Percentiles rank a stretch among this genome's conserved stretches.
phyloP scores from a whole-genome alignment of 2,329 filamentous ascomycete species.

The Talaromyces sp. region DNA sequence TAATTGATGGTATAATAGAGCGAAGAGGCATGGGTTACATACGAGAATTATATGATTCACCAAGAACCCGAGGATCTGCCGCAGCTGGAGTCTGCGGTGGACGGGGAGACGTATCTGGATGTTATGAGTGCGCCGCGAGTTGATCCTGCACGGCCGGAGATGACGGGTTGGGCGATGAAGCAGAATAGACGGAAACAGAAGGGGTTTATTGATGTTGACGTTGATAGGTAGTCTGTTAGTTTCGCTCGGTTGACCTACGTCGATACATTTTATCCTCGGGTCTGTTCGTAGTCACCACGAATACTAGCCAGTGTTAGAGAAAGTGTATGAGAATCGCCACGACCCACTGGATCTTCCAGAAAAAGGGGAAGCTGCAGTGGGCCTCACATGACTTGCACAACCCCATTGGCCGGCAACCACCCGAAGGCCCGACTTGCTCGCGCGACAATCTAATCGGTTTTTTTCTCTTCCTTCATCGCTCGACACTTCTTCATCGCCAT shows the following conservation, averaged over 20 bases:
- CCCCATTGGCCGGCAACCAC: neutral
- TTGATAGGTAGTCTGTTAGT: neutral
- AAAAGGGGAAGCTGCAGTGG: neutral
- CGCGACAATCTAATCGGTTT: conserved; percentile 9
- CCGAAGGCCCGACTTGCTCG: neutral
- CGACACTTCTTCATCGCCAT: neutral
- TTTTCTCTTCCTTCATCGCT: neutral
- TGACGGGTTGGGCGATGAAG: conserved; percentile 48
- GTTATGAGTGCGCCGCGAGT: conserved; percentile 58
- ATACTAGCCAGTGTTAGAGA: too few species aligned
- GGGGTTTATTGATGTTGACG: conserved; percentile 18
- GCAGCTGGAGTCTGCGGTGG: conserved; percentile 55
- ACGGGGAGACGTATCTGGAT: conserved; percentile 62
- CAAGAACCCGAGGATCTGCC: conserved; percentile 45
- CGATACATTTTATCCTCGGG: too few species aligned
- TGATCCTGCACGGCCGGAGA: conserved; percentile 44
- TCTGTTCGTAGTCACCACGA: too few species aligned
- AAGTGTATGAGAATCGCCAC: neutral
- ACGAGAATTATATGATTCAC: conserved; percentile 68
- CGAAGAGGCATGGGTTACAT: conserved; percentile 71
- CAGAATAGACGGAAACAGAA: conserved; percentile 41
- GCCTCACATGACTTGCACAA: neutral
- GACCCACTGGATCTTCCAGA: neutral
- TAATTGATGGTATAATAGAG: conserved; percentile 40
- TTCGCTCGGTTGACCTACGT: too few species aligned